Evolutionary conservation across 352 stramenopile species (phyloP).

Genomic region (Phytophthora brassicae): DNA sequence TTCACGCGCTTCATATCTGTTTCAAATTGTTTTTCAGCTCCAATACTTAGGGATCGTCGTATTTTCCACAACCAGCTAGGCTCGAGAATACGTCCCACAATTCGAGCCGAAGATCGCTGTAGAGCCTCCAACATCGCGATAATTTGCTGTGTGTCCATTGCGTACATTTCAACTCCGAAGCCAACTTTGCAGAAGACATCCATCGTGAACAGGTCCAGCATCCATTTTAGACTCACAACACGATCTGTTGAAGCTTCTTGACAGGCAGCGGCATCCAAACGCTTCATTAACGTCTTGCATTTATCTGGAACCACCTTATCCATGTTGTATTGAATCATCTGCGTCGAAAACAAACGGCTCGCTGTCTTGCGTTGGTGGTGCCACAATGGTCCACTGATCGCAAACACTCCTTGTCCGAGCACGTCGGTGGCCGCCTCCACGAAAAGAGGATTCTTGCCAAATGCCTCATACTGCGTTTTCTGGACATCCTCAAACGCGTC

Average conservation of each 20-base stretch:
- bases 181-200: conserved; percentile 55
- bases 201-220: conserved; percentile 47
- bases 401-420: conserved; percentile 40
- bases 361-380: conserved; percentile 40
- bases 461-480: conserved; percentile 41
- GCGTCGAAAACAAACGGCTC: conserved; percentile 30
- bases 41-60: conserved; percentile 15
- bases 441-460: conserved; percentile 41
- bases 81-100: conserved; percentile 38
- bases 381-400: conserved; percentile 37
- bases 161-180: conserved; percentile 44
- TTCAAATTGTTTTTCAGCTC: conserved; percentile 17
- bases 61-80: conserved; percentile 48
- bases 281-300: conserved; percentile 20
- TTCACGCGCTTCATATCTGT: conserved; percentile 24
- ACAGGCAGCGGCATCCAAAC: background rate
- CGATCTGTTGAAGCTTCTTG: conserved; percentile 6
- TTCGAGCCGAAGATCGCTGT: conserved; percentile 19
- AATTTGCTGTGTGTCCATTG: conserved; percentile 18
- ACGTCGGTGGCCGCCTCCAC: conserved; percentile 30
- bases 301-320: conserved; percentile 19
- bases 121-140: conserved; percentile 27
- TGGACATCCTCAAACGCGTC: conserved; percentile 43
- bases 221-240: conserved; percentile 33
- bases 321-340: conserved; percentile 33